phyloP scores from a whole-genome alignment of 805 yeast genomes.

The Sporopachydermia quercuum region DNA sequence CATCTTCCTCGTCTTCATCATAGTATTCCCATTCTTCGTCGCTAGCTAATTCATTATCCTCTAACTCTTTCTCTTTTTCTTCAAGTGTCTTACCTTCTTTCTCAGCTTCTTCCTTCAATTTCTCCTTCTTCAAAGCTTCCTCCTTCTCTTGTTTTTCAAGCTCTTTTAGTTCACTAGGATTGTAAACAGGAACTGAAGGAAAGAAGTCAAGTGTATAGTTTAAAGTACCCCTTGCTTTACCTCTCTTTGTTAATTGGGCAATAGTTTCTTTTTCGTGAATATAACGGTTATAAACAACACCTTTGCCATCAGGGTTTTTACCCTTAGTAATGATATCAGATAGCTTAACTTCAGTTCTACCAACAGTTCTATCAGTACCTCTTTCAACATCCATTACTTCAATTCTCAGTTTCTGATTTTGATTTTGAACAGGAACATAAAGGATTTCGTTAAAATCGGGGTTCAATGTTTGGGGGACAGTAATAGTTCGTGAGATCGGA shows the following conservation, averaged over 20 bases:
- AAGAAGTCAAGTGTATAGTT: conserved; percentile 66
- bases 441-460: conserved; percentile 80
- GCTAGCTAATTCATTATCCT: conserved; percentile 9
- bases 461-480: conserved; percentile 46
- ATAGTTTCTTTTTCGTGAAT: conserved; percentile 40
- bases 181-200: conserved; percentile 68
- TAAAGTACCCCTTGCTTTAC: conserved; percentile 67
- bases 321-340: conserved; percentile 50
- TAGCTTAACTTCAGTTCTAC: conserved; percentile 60
- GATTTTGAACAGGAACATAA: conserved; percentile 70
- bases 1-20: conserved; percentile 10
- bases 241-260: conserved; percentile 51
- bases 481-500: conserved; percentile 62
- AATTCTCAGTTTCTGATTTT: conserved; percentile 66
- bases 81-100: conserved; percentile 20
- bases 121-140: conserved; percentile 9
- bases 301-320: conserved; percentile 31
- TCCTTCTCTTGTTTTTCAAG: conserved; percentile 28
- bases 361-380: conserved; percentile 77
- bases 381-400: conserved; percentile 90
- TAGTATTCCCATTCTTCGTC: conserved; percentile 6
- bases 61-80: conserved; percentile 16
- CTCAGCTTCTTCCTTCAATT: conserved; percentile 11
- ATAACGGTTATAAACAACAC: conserved; percentile 33
- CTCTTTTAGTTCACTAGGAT: conserved; percentile 57